These are phyloP conservation scores for Coniosporium apollinis DNA, from an alignment of 495 filamentous ascomycete species.

Conservation along the genomic window DNA sequence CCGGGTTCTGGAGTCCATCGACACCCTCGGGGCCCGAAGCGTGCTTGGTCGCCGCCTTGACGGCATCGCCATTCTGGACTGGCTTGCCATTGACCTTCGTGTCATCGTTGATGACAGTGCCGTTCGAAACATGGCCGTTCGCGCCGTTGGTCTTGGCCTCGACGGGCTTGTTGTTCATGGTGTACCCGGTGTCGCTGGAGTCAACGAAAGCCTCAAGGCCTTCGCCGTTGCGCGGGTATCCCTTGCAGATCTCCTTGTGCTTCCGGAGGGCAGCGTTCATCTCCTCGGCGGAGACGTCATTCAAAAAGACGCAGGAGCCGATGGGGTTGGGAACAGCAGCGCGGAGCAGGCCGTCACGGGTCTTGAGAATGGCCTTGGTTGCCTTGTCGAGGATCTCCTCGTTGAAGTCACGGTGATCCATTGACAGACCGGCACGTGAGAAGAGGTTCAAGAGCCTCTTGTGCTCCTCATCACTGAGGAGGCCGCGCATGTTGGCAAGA, in stretches of 20 bases:
- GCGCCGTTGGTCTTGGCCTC: slow-evolving; percentile 20
- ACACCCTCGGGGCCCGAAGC: slow-evolving; percentile 13
- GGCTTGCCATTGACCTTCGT: slow-evolving; percentile 1
- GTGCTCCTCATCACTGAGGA: slow-evolving; percentile 36
- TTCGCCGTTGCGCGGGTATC: slow-evolving; percentile 37
- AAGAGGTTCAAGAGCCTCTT: slow-evolving; percentile 38
- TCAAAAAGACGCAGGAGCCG: slow-evolving; percentile 40
- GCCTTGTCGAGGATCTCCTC: slow-evolving; percentile 39
- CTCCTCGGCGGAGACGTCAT: slow-evolving; percentile 34
- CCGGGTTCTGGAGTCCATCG: slow-evolving; percentile 7
- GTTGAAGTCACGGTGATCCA: slow-evolving; percentile 45
- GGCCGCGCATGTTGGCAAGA: slow-evolving; percentile 33
- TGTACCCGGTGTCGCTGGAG: slow-evolving; percentile 41
- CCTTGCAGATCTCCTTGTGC: slow-evolving; percentile 38
- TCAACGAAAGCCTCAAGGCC: slow-evolving; percentile 47
- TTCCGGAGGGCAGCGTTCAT: slow-evolving; percentile 31
- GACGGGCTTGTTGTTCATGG: slow-evolving; percentile 26
- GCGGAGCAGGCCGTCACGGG: slow-evolving; percentile 41
- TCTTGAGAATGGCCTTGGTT: slow-evolving; percentile 45
- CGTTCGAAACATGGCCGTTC: slow-evolving; percentile 17
- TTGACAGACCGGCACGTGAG: slow-evolving; percentile 42
- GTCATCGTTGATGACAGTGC: slow-evolving; percentile 14
- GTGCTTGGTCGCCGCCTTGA: slow-evolving; percentile 8
- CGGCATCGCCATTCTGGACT: slow-evolving; percentile 7
- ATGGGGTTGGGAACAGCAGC: slow-evolving; percentile 40